These are phyloP conservation scores for Monosporozyma unispora DNA, from an alignment of 805 yeast genomes.

Conservation along the genomic window DNA sequence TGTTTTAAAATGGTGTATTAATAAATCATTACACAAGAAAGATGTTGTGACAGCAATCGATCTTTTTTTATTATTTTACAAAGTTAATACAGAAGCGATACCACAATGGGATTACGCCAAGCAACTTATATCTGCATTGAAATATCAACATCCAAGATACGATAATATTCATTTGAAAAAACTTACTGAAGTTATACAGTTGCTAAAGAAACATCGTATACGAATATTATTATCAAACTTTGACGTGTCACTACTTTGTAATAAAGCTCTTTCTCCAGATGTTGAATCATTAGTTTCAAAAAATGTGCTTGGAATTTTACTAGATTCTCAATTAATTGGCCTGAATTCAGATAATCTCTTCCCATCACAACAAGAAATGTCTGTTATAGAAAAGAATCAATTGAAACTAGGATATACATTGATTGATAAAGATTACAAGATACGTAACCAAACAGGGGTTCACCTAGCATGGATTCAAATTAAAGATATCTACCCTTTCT, in stretches of 20 bases:
- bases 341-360: not conserved
- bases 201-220: slow-evolving; percentile 5
- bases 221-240: slow-evolving; percentile 6
- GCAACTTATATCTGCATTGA: slow-evolving; percentile 12
- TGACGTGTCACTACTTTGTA: slow-evolving; percentile 15
- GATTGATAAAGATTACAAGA: slow-evolving; percentile 16
- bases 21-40: slow-evolving; percentile 10
- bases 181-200: slow-evolving; percentile 8
- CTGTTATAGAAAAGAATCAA: slow-evolving; percentile 7
- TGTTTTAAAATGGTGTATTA: slow-evolving; percentile 13
- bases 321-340: slow-evolving; percentile 10
- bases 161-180: slow-evolving; percentile 14
- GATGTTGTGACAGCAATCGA: slow-evolving; percentile 19
- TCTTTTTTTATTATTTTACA: slow-evolving; percentile 15
- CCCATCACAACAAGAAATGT: not conserved
- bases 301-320: slow-evolving; percentile 9
- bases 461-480: slow-evolving; percentile 18
- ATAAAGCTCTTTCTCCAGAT: slow-evolving; percentile 17
- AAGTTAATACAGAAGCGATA: slow-evolving; percentile 4
- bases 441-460: slow-evolving; percentile 21
- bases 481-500: slow-evolving; percentile 9
- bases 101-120: slow-evolving; percentile 6
- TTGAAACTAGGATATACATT: slow-evolving; percentile 15
- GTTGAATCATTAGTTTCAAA: slow-evolving; percentile 11
- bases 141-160: slow-evolving; percentile 17